A percentile compares a stretch with the other conserved stretches of the same genome.
Conservation (phyloP, 306 rosid genomes). For the Vachellia pachyceras region DNA sequence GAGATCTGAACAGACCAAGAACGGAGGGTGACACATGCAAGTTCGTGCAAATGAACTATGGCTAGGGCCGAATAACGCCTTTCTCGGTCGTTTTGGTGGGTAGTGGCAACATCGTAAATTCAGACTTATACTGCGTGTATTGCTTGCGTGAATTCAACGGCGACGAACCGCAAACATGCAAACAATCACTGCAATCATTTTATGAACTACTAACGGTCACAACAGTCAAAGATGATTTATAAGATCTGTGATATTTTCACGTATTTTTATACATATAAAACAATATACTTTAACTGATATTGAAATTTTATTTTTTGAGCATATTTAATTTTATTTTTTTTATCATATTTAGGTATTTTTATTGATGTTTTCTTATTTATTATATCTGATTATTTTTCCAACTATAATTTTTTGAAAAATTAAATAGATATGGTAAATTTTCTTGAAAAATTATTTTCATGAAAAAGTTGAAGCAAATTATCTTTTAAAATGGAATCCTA, state of each 20-base stretch:
- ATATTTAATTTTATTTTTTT: no score
- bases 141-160: slow-evolving; percentile 23
- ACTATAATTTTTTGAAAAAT: no score
- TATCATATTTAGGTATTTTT: no score
- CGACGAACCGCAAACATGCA: not conserved
- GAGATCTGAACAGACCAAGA: not conserved
- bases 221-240: not conserved
- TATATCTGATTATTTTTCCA: not conserved
- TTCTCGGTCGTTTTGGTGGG: slow-evolving; percentile 25
- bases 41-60: not conserved
- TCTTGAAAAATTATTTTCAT: not conserved
- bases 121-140: not conserved
- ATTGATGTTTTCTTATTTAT: not conserved
- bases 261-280: not conserved
- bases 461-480: not conserved
- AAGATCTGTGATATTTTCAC: not conserved
- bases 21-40: not conserved
- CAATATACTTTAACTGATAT: not conserved
- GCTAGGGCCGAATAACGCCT: not conserved
- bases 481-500: not conserved
- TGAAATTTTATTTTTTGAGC: not conserved
- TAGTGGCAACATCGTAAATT: slow-evolving; percentile 17
- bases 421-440: no score
- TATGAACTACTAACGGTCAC: not conserved
- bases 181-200: not conserved